These are phyloP conservation scores for Trichoderma polysporum DNA, from an alignment of 2,329 filamentous ascomycete genomes.

Conservation along the genomic window DNA sequence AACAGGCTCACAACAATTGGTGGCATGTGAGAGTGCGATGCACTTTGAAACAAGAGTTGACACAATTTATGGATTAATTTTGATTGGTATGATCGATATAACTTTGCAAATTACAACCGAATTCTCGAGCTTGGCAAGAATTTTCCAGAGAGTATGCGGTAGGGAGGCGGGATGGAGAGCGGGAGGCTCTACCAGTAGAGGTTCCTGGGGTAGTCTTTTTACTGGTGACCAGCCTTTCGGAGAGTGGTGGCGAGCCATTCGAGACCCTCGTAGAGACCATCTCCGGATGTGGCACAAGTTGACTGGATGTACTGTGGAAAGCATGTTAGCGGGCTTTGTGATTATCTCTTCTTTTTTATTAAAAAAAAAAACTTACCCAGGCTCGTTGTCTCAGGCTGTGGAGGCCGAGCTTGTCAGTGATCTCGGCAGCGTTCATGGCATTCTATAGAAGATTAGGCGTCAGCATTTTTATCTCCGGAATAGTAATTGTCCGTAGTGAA, in stretches of 20 bases:
- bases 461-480: neutral
- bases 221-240: constrained; percentile 69
- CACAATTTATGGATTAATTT: constrained; percentile 47
- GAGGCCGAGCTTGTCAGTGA: constrained; percentile 99
- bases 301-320: constrained; percentile 89
- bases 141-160: constrained; percentile 43
- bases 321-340: neutral
- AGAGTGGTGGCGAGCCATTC: constrained; percentile 86
- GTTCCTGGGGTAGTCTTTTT: constrained; percentile 44
- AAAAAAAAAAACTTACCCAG: constrained; percentile 73
- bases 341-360: neutral
- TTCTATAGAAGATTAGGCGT: constrained; percentile 58
- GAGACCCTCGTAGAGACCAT: constrained; percentile 99
- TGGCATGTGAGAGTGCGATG: constrained; percentile 24
- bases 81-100: constrained; percentile 55
- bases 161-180: constrained; percentile 37
- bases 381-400: constrained; percentile 98
- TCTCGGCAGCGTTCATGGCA: constrained; percentile 99
- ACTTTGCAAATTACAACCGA: constrained; percentile 60
- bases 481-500: neutral
- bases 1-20: constrained; percentile 33
- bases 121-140: constrained; percentile 46
- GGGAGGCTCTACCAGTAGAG: constrained; percentile 33
- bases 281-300: constrained; percentile 96
- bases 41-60: constrained; percentile 30